A percentile compares a stretch with the other conserved stretches of the same genome.
phyloP scores from a whole-genome alignment of 768 basidiomycete genomes.

The Podaxis sp. region DNA sequence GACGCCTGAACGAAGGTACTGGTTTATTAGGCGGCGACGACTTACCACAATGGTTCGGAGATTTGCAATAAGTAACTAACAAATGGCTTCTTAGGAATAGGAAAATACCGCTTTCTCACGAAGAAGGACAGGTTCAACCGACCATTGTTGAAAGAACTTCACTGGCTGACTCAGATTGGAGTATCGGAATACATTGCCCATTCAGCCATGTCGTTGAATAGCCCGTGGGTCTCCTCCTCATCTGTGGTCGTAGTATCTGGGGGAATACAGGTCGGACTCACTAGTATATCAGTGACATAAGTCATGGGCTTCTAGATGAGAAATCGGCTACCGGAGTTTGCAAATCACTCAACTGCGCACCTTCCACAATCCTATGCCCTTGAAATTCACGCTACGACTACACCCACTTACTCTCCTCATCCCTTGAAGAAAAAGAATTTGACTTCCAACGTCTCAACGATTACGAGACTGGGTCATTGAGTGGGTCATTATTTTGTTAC shows the following conservation, averaged over 20 bases:
- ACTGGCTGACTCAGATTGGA: too few species aligned
- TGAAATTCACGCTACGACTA: not conserved
- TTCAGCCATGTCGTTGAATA: too few species aligned
- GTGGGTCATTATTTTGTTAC: not conserved
- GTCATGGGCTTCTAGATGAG: not conserved
- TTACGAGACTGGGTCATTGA: not conserved
- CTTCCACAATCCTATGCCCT: not conserved
- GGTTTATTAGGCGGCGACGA: not conserved
- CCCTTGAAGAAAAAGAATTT: not conserved
- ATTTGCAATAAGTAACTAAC: not conserved
- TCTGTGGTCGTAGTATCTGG: too few species aligned
- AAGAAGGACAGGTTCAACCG: not conserved
- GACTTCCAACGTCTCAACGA: not conserved
- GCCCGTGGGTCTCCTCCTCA: too few species aligned
- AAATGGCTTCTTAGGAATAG: not conserved
- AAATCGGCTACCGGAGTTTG: not conserved
- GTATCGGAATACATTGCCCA: too few species aligned
- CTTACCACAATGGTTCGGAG: not conserved
- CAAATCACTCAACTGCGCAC: not conserved
- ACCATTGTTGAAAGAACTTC: not conserved
- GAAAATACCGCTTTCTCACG: not conserved
- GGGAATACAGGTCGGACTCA: too few species aligned
- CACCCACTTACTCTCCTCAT: not conserved
- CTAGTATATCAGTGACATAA: too few species aligned
- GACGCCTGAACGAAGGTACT: not conserved